Evolutionary conservation across 2,329 filamentous ascomycete genomes (phyloP), one percentile per base, ranked within the genome.

Genomic region (Sarocladiaceae sp.): DNA sequence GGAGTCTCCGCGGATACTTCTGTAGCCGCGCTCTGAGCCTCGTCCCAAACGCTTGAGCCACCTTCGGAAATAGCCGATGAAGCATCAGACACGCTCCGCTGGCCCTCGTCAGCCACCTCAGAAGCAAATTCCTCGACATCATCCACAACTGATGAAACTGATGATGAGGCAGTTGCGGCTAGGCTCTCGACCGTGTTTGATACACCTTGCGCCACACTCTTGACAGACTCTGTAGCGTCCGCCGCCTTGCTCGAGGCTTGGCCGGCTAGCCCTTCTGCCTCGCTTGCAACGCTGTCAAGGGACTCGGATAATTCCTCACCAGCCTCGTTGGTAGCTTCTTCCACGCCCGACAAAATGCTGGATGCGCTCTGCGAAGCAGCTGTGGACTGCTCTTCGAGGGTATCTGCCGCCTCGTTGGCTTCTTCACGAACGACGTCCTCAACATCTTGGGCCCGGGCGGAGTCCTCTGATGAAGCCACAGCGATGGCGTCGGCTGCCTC

Each of bases 401-500:
- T 16, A 19, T 37, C 39, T 15, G 21, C n/a, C 6, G 18, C 23
- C 2, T 35, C 29, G 27, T 23, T 35, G 2, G 40, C 32, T 13
- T 20, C 20, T 23, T 40, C 32, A 10, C 40, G 21, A 1, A 46
- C 47, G 41, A 47, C 34, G 1, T 52, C 34, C 9, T 52, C 51
- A 41, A 43, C 27, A 7, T 44, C 45, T 3, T 37, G 19, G n/a
- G 26, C 50, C 20, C 50, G 45, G 19, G 53, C 47, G 2, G 45
- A 35, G 2, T 46, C 37, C 3, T 48, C 41, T 2, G 49, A 50
- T 2, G 51, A 46, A 2, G 45, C 33, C 4, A 20, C 23, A 12
- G 46, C 48, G 2, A 51, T 58, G 12, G 53, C 50, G 9, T 45
- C 53, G 2, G 58, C 49, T 0, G 56, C 60, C n/a, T 65, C 62